Conservation (phyloP, 2,329 filamentous ascomycete species). For the Sporothrix dimorphospora region DNA sequence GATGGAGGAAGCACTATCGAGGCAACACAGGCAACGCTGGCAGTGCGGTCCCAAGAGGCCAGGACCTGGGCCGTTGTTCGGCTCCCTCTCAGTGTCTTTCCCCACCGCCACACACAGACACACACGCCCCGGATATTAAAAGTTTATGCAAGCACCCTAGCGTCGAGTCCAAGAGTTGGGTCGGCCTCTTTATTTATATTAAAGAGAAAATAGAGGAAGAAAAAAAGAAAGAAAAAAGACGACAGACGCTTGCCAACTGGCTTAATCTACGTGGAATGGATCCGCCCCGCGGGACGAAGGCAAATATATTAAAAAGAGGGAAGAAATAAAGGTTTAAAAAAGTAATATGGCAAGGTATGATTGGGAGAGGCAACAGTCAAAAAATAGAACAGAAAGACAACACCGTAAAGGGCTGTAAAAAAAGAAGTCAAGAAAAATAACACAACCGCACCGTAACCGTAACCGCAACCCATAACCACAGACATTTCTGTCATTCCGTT, state of each 20-base stretch:
- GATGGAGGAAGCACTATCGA: conserved; percentile 13
- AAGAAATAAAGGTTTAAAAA: neutral
- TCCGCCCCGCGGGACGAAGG: neutral
- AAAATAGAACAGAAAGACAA: neutral
- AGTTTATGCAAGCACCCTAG: conserved; percentile 31
- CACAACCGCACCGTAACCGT: neutral
- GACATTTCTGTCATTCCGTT: neutral
- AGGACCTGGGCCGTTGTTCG: conserved; percentile 17
- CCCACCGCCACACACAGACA: conserved; percentile 24
- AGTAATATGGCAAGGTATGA: neutral
- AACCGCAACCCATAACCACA: neutral
- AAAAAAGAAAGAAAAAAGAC: neutral
- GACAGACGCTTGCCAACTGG: neutral
- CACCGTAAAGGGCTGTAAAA: no score
- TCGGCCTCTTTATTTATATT: conserved; percentile 21
- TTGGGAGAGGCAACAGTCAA: neutral
- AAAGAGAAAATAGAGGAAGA: neutral
- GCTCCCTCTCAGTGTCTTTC: neutral
- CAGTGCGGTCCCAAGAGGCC: conserved; percentile 5
- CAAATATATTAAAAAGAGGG: conserved; percentile 14
- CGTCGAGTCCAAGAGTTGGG: conserved; percentile 21
- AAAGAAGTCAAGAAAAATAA: neutral
- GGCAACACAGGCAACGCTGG: neutral
- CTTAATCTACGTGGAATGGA: conserved; percentile 20
- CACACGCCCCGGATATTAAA: conserved; percentile 32